phyloP scores from a whole-genome alignment of 768 basidiomycete genomes.

The Macrolepiota albuminosa region DNA sequence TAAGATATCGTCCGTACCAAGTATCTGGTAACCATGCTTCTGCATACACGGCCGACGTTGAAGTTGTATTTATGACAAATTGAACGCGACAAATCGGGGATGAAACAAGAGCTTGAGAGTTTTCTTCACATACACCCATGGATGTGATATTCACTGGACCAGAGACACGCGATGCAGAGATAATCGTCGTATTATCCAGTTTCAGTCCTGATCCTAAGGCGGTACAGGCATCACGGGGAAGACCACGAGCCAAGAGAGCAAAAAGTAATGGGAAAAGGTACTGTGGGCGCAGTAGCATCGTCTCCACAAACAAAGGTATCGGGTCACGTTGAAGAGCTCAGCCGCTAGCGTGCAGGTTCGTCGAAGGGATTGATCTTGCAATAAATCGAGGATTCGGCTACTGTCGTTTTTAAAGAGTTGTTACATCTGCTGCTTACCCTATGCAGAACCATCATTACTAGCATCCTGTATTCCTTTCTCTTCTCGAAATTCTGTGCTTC shows the following conservation, averaged over 20 bases:
- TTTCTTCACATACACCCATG: not conserved
- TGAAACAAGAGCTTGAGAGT: not conserved
- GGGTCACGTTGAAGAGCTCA: not conserved
- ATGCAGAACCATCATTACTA: not conserved
- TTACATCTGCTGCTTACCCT: not conserved
- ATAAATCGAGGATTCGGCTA: not conserved
- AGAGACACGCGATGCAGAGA: constrained; percentile 2
- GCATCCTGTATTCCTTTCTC: not conserved
- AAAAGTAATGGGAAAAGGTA: not conserved
- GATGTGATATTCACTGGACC: not conserved
- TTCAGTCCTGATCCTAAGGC: not conserved
- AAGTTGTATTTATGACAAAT: constrained; percentile 6
- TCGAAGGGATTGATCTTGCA: not conserved
- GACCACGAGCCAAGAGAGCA: not conserved
- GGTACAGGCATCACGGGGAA: constrained; percentile 1
- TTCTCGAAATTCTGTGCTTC: not conserved
- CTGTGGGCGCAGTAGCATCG: not conserved
- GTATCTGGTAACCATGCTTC: constrained; percentile 12
- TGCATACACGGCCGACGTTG: constrained; percentile 1
- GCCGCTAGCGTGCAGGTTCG: not conserved
- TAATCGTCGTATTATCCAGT: constrained; percentile 3
- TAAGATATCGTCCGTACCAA: constrained; percentile 9
- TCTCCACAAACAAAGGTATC: not conserved
- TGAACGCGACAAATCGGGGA: constrained; percentile 9
- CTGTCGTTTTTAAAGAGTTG: not conserved